Conservation (phyloP, 305 asterid genomes). For the Vinca major region DNA sequence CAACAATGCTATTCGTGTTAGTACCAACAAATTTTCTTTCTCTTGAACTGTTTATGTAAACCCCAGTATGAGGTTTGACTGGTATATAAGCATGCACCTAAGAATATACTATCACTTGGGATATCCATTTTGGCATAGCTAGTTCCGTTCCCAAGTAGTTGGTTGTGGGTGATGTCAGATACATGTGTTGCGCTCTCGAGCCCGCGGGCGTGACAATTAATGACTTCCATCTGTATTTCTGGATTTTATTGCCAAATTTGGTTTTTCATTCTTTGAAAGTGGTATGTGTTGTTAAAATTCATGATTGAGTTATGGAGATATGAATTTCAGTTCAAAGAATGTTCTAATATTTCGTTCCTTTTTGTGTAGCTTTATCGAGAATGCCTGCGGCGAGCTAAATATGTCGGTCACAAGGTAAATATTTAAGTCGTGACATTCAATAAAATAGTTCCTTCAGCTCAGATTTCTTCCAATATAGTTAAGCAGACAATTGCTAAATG, state of each 20-base stretch:
- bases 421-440: not conserved
- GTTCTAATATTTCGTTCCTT: slow-evolving; percentile 3
- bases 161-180: too few relatives aligned
- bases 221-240: not conserved
- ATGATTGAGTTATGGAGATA: not conserved
- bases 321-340: not conserved
- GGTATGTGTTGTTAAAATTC: slow-evolving; percentile 2
- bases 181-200: too few relatives aligned
- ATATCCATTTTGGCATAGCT: too few relatives aligned
- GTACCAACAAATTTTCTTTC: slow-evolving; percentile 8
- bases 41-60: not conserved
- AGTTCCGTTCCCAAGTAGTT: too few relatives aligned
- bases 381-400: slow-evolving; percentile 81
- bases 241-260: too few relatives aligned
- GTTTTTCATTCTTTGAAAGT: not conserved
- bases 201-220: too few relatives aligned
- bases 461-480: not conserved
- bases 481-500: not conserved
- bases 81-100: too few relatives aligned
- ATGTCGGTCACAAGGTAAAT: slow-evolving; percentile 65
- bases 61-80: too few relatives aligned
- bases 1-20: slow-evolving; percentile 60
- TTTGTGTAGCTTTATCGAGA: slow-evolving; percentile 68
- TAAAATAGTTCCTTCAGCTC: not conserved
- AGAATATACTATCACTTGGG: too few relatives aligned